Base-by-base conservation (phyloP, 2,329 filamentous ascomycete species). In the Leptographium flavum region DNA sequence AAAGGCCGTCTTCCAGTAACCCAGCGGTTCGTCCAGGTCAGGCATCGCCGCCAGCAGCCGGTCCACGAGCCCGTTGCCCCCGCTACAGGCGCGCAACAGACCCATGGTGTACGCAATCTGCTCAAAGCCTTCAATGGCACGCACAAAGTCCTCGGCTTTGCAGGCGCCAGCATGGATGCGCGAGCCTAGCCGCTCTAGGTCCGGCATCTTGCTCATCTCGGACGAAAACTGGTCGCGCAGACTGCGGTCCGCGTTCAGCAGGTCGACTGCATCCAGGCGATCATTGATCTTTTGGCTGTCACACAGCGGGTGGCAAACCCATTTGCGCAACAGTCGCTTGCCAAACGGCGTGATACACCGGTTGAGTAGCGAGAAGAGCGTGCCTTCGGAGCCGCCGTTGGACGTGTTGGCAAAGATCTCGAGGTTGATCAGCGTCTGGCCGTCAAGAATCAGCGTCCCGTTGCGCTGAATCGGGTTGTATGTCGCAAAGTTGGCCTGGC, bases 381-480 rank as follows among this genome's bases (percentile, higher is more conserved):
- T 96, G 7, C 92, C 92, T 33, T 94, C 83, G 1, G 71, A 60
- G 14, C 86, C 79, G 8, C 88, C 90, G 57, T 95, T 90, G 52
- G 83, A 87, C 0, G 82, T 88, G 62, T 98, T 98, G 54, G 87
- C 76, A 54, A 98, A 98, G 5, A 98, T 76, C 59, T 98, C 92
- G n/a, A 98, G 78, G 57, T 98, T 98, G 68, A 94, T 93, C 54
- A 98, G 70, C 21, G 88, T 96, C 59, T 98, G 92, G 1, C 92
- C 92, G 55, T 98, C 92, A 1, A 98, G 73, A 10, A 98, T 83
- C 38, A 98, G 68, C 27, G 86, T 96, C 13, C 87, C 87, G 58
- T 95, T 94, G 56, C 83, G 83, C 46, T 78, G 76, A 43, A 98
- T 96, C 0, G 92, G 92, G 58, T 83, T 87, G 60, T 98, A 98